Evolutionary conservation across 1,284 basidiomycete genomes (phyloP).

Genomic region (Trametes sp.): DNA sequence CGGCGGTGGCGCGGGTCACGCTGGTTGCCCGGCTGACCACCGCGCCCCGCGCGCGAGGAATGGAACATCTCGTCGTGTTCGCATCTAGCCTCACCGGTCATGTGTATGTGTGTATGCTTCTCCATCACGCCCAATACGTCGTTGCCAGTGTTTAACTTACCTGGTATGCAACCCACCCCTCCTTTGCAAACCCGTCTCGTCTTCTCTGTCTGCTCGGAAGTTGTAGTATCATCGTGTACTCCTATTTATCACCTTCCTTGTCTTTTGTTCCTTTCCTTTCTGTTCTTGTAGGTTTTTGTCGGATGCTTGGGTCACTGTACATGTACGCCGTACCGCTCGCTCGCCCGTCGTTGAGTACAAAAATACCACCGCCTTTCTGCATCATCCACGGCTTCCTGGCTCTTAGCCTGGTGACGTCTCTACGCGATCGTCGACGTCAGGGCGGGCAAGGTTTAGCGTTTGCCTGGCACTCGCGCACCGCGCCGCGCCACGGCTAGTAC

Average conservation of each 20-base stretch:
- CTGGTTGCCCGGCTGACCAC: not conserved
- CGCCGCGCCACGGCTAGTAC: no score
- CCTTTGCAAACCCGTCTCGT: not conserved
- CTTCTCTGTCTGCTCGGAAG: not conserved
- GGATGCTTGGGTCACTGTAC: not conserved
- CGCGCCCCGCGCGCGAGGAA: conserved; percentile 1
- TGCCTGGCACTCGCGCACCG: not conserved
- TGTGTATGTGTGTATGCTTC: not conserved
- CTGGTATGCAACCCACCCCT: not conserved
- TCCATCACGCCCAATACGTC: not conserved
- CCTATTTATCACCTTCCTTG: conserved; percentile 15
- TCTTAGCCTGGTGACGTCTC: no score
- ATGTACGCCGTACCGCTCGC: not conserved
- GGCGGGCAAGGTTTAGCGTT: conserved; percentile 14
- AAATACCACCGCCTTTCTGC: not conserved
- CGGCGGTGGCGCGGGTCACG: conserved; percentile 8
- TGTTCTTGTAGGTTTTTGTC: not conserved
- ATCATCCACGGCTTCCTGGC: no score
- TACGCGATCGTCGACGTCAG: no score
- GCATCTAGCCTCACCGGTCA: not conserved
- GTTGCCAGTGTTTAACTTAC: not conserved
- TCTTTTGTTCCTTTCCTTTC: not conserved
- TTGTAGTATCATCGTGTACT: conserved; percentile 19
- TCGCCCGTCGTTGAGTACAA: not conserved
- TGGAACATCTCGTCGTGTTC: not conserved